These are phyloP conservation scores for Asclepias syriaca DNA, from an alignment of 257 asterid species.

Conservation along the genomic window DNA sequence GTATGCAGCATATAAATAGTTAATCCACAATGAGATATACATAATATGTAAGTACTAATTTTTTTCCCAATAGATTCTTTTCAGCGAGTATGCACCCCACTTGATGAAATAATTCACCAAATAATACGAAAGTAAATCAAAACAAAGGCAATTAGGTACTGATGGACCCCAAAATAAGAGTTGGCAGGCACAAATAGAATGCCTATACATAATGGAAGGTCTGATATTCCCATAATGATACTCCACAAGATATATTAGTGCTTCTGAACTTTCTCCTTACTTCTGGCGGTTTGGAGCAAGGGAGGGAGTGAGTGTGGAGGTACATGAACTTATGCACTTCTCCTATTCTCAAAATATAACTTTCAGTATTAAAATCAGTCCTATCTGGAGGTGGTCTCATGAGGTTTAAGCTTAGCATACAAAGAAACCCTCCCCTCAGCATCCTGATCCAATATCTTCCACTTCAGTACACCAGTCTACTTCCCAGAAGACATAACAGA, in stretches of 20 bases:
- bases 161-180: background rate
- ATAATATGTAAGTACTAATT: background rate
- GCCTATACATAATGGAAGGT: background rate
- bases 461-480: background rate
- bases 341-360: no score
- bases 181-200: background rate
- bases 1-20: background rate
- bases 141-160: background rate
- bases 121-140: background rate
- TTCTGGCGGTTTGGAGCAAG: background rate
- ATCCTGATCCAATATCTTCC: background rate
- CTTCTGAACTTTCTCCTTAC: background rate
- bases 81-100: background rate
- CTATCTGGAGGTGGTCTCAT: no score
- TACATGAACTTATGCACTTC: no score
- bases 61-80: background rate
- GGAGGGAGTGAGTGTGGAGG: no score
- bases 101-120: background rate
- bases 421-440: background rate
- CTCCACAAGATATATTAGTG: background rate
- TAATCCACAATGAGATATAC: background rate
- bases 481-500: background rate
- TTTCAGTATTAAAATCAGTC: no score
- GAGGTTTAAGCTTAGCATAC: background rate
- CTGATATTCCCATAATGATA: background rate